These are phyloP conservation scores for Chlorophyllum brunneum DNA, from an alignment of 768 basidiomycete genomes.

Conservation along the genomic window DNA sequence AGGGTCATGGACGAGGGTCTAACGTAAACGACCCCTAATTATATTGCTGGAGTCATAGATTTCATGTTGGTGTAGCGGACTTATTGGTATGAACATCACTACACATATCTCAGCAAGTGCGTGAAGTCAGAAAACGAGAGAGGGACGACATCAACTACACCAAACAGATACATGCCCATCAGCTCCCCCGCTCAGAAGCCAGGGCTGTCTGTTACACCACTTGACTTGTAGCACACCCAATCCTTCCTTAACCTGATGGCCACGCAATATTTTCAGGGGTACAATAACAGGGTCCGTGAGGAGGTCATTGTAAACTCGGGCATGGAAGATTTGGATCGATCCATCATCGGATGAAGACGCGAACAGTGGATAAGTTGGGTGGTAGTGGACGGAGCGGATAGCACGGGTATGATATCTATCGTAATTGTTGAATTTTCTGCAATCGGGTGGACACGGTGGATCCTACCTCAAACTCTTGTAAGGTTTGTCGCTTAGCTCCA, in stretches of 20 bases:
- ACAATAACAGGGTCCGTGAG: conserved; percentile 98
- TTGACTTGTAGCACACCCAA: conserved; percentile 88
- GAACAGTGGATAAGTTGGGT: conserved; percentile 92
- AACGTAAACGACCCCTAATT: too few relatives aligned
- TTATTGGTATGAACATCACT: too few relatives aligned
- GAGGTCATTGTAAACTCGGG: conserved; percentile 89
- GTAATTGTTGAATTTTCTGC: neutral
- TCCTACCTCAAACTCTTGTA: conserved; percentile 91
- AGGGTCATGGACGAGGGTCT: too few relatives aligned
- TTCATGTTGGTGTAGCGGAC: too few relatives aligned
- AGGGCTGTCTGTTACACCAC: conserved; percentile 89
- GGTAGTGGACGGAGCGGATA: conserved; percentile 90
- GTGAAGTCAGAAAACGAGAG: neutral
- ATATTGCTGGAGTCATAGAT: too few relatives aligned
- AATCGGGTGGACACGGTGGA: conserved; percentile 4
- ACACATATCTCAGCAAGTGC: neutral
- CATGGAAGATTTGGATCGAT: conserved; percentile 95
- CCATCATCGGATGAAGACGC: conserved; percentile 97
- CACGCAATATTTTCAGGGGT: conserved; percentile 91
- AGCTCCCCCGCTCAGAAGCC: conserved; percentile 90
- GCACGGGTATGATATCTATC: conserved; percentile 89
- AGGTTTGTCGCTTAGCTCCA: conserved; percentile 94
- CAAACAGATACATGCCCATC: conserved; percentile 88
- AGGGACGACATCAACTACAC: conserved; percentile 54
- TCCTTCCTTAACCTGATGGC: conserved; percentile 82